Conservation (phyloP, 1,284 basidiomycete genomes). For the Pholiota adiposa region DNA sequence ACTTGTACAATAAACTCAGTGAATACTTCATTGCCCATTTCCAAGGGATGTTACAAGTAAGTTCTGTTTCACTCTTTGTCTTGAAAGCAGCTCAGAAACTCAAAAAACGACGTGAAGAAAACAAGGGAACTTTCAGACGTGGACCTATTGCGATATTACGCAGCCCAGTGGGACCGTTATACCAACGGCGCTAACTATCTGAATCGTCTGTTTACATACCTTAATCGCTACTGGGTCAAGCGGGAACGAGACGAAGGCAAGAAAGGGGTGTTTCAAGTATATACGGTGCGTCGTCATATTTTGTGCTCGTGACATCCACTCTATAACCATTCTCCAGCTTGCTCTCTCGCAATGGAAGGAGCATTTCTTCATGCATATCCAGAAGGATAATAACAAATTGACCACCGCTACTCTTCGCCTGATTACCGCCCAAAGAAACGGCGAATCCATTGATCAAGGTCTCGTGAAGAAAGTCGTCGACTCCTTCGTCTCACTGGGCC, state of each 20-base stretch:
- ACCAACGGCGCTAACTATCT: constrained; percentile 97
- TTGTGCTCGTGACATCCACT: constrained; percentile 2
- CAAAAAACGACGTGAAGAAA: constrained; percentile 50
- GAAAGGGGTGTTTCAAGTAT: constrained; percentile 94
- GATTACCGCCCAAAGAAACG: constrained; percentile 93
- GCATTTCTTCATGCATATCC: constrained; percentile 89
- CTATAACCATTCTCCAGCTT: constrained; percentile 56
- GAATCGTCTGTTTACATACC: constrained; percentile 94
- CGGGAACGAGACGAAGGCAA: constrained; percentile 97
- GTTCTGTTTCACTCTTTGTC: constrained; percentile 12
- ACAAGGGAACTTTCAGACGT: constrained; percentile 86
- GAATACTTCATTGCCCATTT: constrained; percentile 86
- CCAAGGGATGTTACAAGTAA: constrained; percentile 68
- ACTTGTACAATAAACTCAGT: constrained; percentile 90
- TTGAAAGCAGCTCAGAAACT: background rate
- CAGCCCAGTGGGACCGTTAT: constrained; percentile 93
- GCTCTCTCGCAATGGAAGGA: constrained; percentile 96
- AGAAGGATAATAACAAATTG: constrained; percentile 81
- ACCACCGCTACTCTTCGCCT: constrained; percentile 87
- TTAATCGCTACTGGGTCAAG: constrained; percentile 99
- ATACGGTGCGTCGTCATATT: constrained; percentile 74
- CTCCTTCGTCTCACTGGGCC: constrained; percentile 94
- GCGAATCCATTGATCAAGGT: constrained; percentile 92
- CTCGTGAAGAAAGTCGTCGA: constrained; percentile 97
- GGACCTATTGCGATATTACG: constrained; percentile 90